phyloP scores from a whole-genome alignment of 768 basidiomycete genomes.

The Kwoniella pini region DNA sequence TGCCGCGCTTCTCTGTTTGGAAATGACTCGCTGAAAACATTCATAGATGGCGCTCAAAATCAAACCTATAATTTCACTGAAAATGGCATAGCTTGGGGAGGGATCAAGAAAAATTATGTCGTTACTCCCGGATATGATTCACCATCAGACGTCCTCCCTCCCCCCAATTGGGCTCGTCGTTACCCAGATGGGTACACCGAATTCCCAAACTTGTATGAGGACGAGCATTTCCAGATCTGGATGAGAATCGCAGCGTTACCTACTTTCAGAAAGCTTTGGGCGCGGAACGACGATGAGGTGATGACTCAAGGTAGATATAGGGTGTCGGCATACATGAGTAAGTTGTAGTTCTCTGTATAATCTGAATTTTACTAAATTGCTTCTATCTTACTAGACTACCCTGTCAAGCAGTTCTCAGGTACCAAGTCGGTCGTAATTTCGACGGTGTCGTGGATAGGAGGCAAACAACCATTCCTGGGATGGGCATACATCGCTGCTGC shows the following conservation, averaged over 20 bases:
- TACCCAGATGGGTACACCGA: conserved; percentile 75
- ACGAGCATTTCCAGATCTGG: conserved; percentile 99
- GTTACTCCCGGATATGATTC: conserved; percentile 64
- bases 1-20: conserved; percentile 22
- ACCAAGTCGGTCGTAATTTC: conserved; percentile 97
- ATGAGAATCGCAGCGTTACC: conserved; percentile 98
- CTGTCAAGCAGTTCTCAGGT: conserved; percentile 83
- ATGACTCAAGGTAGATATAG: conserved; percentile 74
- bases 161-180: conserved; percentile 81
- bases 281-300: conserved; percentile 76
- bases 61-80: conserved; percentile 71
- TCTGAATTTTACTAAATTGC: not conserved
- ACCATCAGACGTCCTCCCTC: conserved; percentile 74
- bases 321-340: conserved; percentile 78
- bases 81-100: conserved; percentile 90
- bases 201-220: conserved; percentile 69
- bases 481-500: conserved; percentile 96
- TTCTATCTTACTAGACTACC: conserved; percentile 72
- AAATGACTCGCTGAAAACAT: not conserved
- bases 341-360: too few relatives aligned
- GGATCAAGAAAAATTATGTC: conserved; percentile 87
- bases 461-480: conserved; percentile 96
- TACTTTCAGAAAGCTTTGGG: conserved; percentile 93
- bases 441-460: conserved; percentile 97
- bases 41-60: conserved; percentile 49